Evolutionary conservation across 768 basidiomycete species (phyloP).

Genomic region (Strobilomyces dryophilus): DNA sequence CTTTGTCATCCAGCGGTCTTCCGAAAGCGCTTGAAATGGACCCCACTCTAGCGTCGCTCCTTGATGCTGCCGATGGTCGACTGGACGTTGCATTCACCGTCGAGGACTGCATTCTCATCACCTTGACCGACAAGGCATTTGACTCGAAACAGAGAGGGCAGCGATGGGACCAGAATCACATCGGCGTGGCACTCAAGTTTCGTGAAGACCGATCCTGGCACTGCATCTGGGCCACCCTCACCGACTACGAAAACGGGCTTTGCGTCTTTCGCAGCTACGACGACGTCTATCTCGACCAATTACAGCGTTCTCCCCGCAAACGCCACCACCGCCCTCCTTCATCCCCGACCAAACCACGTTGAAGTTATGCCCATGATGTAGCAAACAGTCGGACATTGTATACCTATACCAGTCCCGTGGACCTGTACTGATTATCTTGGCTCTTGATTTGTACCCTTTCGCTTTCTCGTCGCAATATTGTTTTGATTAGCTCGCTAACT

Average conservation of each 20-base stretch:
- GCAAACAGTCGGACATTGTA: slow-evolving; percentile 9
- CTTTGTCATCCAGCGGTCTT: slow-evolving; percentile 34
- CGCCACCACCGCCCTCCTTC: slow-evolving; percentile 20
- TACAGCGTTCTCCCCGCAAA: slow-evolving; percentile 41
- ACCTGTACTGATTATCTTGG: slow-evolving; percentile 13
- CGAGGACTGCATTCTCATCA: slow-evolving; percentile 50
- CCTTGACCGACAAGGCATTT: slow-evolving; percentile 57
- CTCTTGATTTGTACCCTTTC: slow-evolving; percentile 1
- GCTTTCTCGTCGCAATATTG: slow-evolving; percentile 3
- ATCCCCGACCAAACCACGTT: slow-evolving; percentile 24
- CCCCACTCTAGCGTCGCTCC: slow-evolving; percentile 35
- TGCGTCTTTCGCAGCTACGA: slow-evolving; percentile 57
- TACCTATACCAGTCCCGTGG: slow-evolving; percentile 2
- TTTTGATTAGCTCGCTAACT: slow-evolving; percentile 15
- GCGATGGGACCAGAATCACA: slow-evolving; percentile 35
- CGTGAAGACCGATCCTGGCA: slow-evolving; percentile 49
- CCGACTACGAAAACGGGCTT: slow-evolving; percentile 44
- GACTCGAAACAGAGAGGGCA: slow-evolving; percentile 32
- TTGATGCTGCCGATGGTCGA: slow-evolving; percentile 36
- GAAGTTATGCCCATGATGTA: slow-evolving; percentile 6
- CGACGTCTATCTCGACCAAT: slow-evolving; percentile 52
- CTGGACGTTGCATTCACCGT: slow-evolving; percentile 39
- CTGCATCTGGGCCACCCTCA: slow-evolving; percentile 60
- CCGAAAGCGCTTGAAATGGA: slow-evolving; percentile 60
- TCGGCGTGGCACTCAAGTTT: slow-evolving; percentile 52